Conservation (phyloP, 176 grass and related monocot genomes). For the Carex littledalei region DNA sequence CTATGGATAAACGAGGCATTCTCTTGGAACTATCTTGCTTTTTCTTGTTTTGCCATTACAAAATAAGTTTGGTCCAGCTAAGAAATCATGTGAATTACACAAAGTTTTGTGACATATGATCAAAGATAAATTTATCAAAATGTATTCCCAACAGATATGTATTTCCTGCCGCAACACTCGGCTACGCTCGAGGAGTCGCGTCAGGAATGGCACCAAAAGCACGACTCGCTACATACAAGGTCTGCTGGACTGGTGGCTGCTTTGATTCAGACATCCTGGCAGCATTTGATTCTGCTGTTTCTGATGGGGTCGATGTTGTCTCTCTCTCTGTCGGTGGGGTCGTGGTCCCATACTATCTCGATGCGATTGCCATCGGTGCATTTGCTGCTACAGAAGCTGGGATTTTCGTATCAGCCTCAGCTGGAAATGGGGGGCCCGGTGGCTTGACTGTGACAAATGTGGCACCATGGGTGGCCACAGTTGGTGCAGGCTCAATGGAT, state of each 20-base stretch:
- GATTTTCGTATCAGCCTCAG: slow-evolving; percentile 81
- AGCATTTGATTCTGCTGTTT: slow-evolving; percentile 77
- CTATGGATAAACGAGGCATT: background rate
- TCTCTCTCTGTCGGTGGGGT: slow-evolving; percentile 87
- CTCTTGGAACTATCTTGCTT: background rate
- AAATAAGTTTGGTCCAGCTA: background rate
- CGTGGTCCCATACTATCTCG: slow-evolving; percentile 85
- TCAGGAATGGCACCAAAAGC: slow-evolving; percentile 98
- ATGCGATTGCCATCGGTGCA: slow-evolving; percentile 82
- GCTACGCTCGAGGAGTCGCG: slow-evolving; percentile 76
- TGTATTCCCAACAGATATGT: slow-evolving; percentile 47
- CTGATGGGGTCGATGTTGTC: slow-evolving; percentile 69
- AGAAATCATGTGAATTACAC: background rate
- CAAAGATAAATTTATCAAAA: background rate
- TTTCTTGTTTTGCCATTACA: background rate
- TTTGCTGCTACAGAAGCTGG: slow-evolving; percentile 81
- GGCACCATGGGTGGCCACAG: slow-evolving; percentile 81
- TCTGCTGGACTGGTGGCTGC: slow-evolving; percentile 74
- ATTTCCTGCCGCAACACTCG: slow-evolving; percentile 88
- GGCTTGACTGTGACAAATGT: slow-evolving; percentile 87
- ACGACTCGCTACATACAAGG: slow-evolving; percentile 80
- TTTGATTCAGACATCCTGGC: slow-evolving; percentile 98
- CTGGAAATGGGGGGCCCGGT: slow-evolving; percentile 80
- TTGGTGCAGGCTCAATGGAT: slow-evolving; percentile 91
- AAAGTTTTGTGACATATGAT: background rate